Evolutionary conservation across 106 monocot species (phyloP).

Genomic region (Chionographis japonica): DNA sequence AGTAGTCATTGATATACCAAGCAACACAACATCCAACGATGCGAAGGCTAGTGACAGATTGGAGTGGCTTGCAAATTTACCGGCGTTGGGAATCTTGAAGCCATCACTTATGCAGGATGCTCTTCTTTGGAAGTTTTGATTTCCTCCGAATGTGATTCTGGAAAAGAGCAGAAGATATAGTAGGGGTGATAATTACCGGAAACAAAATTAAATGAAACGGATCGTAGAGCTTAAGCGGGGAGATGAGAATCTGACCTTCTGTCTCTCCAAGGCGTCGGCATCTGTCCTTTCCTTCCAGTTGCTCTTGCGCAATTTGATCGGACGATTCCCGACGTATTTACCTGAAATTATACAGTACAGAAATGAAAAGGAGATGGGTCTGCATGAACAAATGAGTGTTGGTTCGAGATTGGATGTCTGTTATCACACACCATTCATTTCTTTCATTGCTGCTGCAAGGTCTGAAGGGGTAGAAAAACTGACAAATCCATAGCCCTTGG

Average conservation of each 20-base stretch:
- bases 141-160: constrained; percentile 73
- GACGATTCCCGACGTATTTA: constrained; percentile 93
- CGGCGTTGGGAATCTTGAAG: background rate
- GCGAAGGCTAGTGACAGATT: too few species aligned
- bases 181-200: background rate
- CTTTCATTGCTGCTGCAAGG: constrained; percentile 86
- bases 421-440: constrained; percentile 75
- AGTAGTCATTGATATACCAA: too few species aligned
- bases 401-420: too few species aligned
- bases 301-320: constrained; percentile 91
- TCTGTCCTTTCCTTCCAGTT: constrained; percentile 97
- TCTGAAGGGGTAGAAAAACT: constrained; percentile 82
- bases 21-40: too few species aligned
- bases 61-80: too few species aligned
- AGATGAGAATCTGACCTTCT: constrained; percentile 44
- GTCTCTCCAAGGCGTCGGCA: constrained; percentile 74
- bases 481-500: constrained; percentile 91
- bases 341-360: constrained; percentile 26
- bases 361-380: background rate
- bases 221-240: background rate
- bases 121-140: constrained; percentile 62
- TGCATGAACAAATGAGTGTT: background rate
- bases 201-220: constrained; percentile 1
- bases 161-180: constrained; percentile 3
- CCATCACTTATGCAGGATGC: constrained; percentile 77